These are phyloP conservation scores for Scenedesmus sp. DNA, from an alignment of 163 green algal species.

Conservation along the genomic window DNA sequence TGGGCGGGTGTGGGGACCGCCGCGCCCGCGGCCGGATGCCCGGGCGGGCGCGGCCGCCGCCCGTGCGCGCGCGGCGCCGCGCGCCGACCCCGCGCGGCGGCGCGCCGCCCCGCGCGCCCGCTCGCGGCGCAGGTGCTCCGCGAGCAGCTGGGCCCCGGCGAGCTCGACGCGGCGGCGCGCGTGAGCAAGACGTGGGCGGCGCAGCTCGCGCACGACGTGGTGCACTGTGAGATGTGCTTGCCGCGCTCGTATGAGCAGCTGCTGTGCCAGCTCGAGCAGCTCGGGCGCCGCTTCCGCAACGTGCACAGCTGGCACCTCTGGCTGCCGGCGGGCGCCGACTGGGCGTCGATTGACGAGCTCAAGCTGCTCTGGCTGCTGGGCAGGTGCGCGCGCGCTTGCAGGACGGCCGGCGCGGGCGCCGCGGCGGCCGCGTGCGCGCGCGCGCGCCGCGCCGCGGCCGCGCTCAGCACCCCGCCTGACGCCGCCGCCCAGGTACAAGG, in stretches of 20 bases:
- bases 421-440: no score
- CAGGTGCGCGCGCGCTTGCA: constrained; percentile 1
- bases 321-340: constrained; percentile 35
- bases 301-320: constrained; percentile 46
- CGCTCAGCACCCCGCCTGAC: no score
- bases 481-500: constrained; percentile 35
- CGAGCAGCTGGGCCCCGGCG: constrained; percentile 41
- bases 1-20: neutral
- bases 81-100: no score
- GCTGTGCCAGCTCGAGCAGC: constrained; percentile 42
- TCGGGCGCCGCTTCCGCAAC: constrained; percentile 16
- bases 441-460: no score
- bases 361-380: constrained; percentile 38
- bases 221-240: constrained; percentile 23
- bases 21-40: no score
- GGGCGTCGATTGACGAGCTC: neutral
- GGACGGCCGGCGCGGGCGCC: no score
- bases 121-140: constrained; percentile 13
- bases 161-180: constrained; percentile 32
- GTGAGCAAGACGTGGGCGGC: constrained; percentile 34
- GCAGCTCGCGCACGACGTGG: constrained; percentile 35
- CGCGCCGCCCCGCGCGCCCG: no score
- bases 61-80: no score
- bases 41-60: no score
- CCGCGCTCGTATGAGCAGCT: constrained; percentile 36